These are phyloP conservation scores for Eimeria brunetti DNA, from an alignment of 169 alveolate species.

Conservation along the genomic window DNA sequence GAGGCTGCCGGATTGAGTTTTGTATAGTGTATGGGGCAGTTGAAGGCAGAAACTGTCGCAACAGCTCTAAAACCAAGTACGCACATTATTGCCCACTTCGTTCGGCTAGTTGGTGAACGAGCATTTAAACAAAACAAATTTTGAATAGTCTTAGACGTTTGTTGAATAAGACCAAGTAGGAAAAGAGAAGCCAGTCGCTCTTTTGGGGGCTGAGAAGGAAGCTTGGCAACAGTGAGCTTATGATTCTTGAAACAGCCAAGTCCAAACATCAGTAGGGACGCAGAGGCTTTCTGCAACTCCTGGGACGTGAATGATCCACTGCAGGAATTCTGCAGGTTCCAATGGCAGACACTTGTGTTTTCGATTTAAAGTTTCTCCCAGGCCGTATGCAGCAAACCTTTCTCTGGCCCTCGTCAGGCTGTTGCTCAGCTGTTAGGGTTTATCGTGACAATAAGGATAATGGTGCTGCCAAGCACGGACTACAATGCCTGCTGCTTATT, in stretches of 20 bases:
- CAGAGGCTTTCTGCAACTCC: slow-evolving; percentile 80
- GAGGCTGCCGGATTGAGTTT: too few relatives aligned
- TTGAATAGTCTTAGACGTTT: neutral
- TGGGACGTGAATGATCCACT: slow-evolving; percentile 79
- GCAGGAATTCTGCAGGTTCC: slow-evolving; percentile 64
- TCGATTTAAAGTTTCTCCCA: neutral
- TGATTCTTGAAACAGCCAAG: slow-evolving; percentile 77
- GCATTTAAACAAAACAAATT: slow-evolving; percentile 18
- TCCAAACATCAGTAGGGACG: slow-evolving; percentile 79
- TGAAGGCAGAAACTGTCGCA: neutral
- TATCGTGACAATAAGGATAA: neutral
- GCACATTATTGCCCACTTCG: neutral
- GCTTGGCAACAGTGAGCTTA: neutral
- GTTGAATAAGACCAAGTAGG: neutral
- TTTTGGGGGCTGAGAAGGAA: neutral
- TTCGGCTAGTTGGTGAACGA: neutral
- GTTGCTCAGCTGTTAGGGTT: neutral
- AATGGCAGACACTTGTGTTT: slow-evolving; percentile 8
- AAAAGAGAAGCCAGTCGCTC: neutral
- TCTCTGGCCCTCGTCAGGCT: neutral
- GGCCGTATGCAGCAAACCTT: neutral
- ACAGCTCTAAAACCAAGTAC: neutral
- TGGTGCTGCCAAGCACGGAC: neutral
- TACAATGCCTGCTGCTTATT: neutral
- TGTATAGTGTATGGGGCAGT: neutral